A percentile compares a stretch with the other conserved stretches of the same genome.
Conservation (phyloP, 148 eudicot species). For the Chenopodium album region DNA sequence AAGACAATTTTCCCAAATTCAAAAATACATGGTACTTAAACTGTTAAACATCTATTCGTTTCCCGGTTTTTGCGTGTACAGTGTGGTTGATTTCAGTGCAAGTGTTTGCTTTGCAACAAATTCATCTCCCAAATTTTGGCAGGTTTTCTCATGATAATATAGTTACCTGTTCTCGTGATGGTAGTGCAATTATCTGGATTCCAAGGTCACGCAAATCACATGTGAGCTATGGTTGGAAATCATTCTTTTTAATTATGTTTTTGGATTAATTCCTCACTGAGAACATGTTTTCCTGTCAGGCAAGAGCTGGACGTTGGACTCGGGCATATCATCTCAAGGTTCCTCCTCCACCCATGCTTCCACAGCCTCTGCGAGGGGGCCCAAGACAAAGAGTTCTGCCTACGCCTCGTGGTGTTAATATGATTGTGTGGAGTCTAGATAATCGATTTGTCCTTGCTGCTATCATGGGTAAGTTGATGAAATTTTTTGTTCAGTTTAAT, state of each 20-base stretch:
- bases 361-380: conserved; percentile 86
- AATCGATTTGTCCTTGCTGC: conserved; percentile 98
- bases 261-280: background rate
- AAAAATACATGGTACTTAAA: conserved; percentile 71
- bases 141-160: conserved; percentile 96
- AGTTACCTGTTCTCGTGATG: conserved; percentile 96
- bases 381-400: conserved; percentile 89
- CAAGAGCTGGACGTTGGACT: conserved; percentile 79
- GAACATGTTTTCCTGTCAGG: conserved; percentile 39
- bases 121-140: conserved; percentile 19
- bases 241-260: background rate
- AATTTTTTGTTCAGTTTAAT: background rate
- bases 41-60: background rate
- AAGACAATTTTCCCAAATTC: conserved; percentile 70
- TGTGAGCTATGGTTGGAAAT: conserved; percentile 43
- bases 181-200: conserved; percentile 97
- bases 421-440: conserved; percentile 96
- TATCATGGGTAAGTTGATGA: conserved; percentile 74
- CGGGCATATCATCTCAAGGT: conserved; percentile 94
- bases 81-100: background rate
- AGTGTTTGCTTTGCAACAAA: background rate
- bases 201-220: conserved; percentile 96
- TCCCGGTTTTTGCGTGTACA: background rate
- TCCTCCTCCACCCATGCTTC: conserved; percentile 91
- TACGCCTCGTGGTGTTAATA: conserved; percentile 95